Conservation (phyloP, 2,329 filamentous ascomycete species). For the Madurella fahalii region DNA sequence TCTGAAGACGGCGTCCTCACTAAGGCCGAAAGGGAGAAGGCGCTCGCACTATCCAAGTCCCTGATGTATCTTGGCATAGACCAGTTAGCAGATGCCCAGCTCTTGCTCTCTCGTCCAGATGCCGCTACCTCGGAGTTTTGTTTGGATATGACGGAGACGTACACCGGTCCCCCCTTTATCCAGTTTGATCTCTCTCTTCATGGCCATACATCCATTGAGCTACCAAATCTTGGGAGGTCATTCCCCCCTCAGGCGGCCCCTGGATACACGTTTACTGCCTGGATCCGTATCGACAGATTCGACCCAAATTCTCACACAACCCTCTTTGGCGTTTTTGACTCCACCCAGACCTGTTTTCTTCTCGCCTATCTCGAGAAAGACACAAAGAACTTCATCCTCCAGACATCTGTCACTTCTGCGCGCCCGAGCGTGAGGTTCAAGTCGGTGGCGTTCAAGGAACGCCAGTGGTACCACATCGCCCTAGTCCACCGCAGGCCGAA, state of each 20-base stretch:
- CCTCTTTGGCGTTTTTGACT: slow-evolving; percentile 90
- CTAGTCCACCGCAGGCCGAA: slow-evolving; percentile 79
- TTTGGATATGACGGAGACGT: slow-evolving; percentile 67
- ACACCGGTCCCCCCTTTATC: slow-evolving; percentile 76
- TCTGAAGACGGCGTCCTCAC: slow-evolving; percentile 47
- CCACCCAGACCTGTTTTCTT: slow-evolving; percentile 87
- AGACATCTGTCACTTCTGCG: slow-evolving; percentile 84
- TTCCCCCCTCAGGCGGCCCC: slow-evolving; percentile 76
- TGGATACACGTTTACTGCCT: slow-evolving; percentile 89
- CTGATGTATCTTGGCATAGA: slow-evolving; percentile 74
- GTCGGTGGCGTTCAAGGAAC: slow-evolving; percentile 68
- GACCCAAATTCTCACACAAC: slow-evolving; percentile 86
- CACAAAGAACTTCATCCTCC: slow-evolving; percentile 88
- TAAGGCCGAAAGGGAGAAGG: slow-evolving; percentile 52
- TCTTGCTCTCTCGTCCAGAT: slow-evolving; percentile 56
- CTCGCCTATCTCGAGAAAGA: slow-evolving; percentile 92
- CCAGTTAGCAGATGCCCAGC: slow-evolving; percentile 76
- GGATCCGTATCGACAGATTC: slow-evolving; percentile 84
- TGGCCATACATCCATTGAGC: slow-evolving; percentile 85
- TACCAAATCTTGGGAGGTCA: slow-evolving; percentile 75
- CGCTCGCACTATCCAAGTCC: slow-evolving; percentile 63
- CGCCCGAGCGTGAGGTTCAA: slow-evolving; percentile 93
- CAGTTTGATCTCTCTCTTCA: slow-evolving; percentile 89
- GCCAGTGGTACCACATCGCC: slow-evolving; percentile 89
- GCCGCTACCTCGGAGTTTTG: slow-evolving; percentile 62